phyloP scores from a whole-genome alignment of 768 basidiomycete species.

The Pleurotus platypus region DNA sequence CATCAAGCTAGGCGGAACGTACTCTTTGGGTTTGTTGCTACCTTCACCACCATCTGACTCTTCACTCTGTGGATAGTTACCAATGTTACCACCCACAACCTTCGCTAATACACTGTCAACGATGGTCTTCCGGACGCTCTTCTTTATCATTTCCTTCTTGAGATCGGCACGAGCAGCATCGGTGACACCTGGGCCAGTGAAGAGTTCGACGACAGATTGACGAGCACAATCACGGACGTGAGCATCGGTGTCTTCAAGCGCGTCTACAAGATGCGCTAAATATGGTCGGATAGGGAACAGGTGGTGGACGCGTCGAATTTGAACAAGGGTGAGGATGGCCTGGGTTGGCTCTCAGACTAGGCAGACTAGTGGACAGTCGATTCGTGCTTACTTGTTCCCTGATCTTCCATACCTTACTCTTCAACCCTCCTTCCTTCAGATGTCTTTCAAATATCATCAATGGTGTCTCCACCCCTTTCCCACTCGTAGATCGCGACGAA shows the following conservation, averaged over 20 bases:
- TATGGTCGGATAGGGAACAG: conserved; percentile 81
- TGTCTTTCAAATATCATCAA: conserved; percentile 66
- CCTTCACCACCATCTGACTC: conserved; percentile 58
- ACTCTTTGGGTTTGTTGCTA: conserved; percentile 45
- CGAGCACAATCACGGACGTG: conserved; percentile 86
- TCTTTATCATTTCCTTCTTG: conserved; percentile 87
- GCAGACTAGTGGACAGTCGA: no score
- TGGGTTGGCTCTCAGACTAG: conserved; percentile 15
- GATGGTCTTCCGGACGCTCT: conserved; percentile 83
- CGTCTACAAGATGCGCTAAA: conserved; percentile 73
- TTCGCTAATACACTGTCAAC: conserved; percentile 75
- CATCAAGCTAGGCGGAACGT: conserved; percentile 73
- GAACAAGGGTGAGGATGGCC: conserved; percentile 66
- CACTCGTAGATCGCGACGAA: conserved; percentile 42
- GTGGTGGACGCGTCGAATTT: conserved; percentile 67
- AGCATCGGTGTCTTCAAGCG: conserved; percentile 87
- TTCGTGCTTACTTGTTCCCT: conserved; percentile 72
- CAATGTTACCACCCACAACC: conserved; percentile 44
- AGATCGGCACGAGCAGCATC: conserved; percentile 89
- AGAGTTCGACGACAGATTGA: conserved; percentile 77
- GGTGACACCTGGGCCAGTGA: conserved; percentile 77
- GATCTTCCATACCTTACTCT: conserved; percentile 83
- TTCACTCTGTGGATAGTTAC: conserved; percentile 44
- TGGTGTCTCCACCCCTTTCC: conserved; percentile 69
- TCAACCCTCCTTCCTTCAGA: conserved; percentile 67